phyloP scores from a whole-genome alignment of 2,329 filamentous ascomycete species.

The Alternaria dauci region DNA sequence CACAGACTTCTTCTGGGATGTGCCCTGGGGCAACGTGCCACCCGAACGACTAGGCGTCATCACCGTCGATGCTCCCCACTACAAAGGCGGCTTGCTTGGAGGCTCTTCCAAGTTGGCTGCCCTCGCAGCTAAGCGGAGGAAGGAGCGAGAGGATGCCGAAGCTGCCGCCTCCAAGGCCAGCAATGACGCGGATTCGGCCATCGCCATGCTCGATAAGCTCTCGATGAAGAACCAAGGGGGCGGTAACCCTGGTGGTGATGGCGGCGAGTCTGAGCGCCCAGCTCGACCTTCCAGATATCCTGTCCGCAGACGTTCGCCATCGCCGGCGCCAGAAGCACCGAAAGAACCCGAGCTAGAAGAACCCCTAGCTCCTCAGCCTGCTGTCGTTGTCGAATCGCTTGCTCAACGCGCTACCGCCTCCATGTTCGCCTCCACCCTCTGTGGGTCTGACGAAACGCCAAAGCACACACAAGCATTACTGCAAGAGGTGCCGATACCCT shows the following conservation, averaged over 20 bases:
- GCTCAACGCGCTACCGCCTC: constrained; percentile 59
- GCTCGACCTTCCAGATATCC: constrained; percentile 34
- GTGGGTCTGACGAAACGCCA: constrained; percentile 42
- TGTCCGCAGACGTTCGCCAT: constrained; percentile 39
- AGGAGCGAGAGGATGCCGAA: constrained; percentile 74
- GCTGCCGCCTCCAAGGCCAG: constrained; percentile 28
- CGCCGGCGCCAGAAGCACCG: constrained; percentile 31
- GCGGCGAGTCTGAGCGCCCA: constrained; percentile 13
- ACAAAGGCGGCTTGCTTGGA: constrained; percentile 76
- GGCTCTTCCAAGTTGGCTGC: constrained; percentile 89
- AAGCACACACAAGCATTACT: constrained; percentile 4
- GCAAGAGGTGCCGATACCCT: constrained; percentile 51
- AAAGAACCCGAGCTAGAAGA: constrained; percentile 21
- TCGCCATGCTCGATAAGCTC: constrained; percentile 57
- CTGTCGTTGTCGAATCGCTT: constrained; percentile 36
- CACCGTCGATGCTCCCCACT: constrained; percentile 67
- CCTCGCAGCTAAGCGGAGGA: constrained; percentile 84
- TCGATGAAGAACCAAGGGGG: constrained; percentile 38
- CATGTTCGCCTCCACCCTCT: constrained; percentile 60
- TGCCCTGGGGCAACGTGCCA: constrained; percentile 83
- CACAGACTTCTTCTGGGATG: constrained; percentile 77
- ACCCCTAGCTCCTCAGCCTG: constrained; percentile 27
- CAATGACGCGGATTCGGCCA: constrained; percentile 42
- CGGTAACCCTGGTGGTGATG: background rate
- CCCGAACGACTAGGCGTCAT: constrained; percentile 68